Percentiles rank a stretch among this genome's conserved stretches.
phyloP scores from a whole-genome alignment of 306 rosid species.

The Prunus kanzakura region DNA sequence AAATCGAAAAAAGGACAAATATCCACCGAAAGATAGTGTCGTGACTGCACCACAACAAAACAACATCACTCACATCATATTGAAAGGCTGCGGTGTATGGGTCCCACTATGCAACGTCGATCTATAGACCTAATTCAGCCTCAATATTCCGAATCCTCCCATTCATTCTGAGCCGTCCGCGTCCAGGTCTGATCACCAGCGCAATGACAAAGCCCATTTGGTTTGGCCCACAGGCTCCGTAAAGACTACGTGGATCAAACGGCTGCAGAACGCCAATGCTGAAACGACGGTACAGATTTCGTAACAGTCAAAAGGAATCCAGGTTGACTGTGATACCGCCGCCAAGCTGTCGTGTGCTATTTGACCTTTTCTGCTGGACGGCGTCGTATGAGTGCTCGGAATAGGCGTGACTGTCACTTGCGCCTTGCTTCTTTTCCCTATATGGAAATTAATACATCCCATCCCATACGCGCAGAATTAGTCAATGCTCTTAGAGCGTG shows the following conservation, averaged over 20 bases:
- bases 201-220: background rate
- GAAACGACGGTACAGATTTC: slow-evolving; percentile 14
- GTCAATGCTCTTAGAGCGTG: background rate
- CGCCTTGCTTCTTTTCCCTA: background rate
- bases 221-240: background rate
- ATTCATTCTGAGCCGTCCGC: background rate
- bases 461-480: background rate
- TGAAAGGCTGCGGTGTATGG: background rate
- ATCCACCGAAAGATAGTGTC: no score
- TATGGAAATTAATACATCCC: background rate
- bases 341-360: slow-evolving; percentile 17
- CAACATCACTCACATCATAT: background rate
- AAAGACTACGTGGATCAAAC: background rate
- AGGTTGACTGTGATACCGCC: slow-evolving; percentile 25
- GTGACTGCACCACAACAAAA: background rate
- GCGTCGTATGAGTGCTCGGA: background rate
- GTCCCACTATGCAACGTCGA: background rate
- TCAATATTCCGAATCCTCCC: background rate
- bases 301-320: slow-evolving; percentile 15
- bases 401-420: background rate
- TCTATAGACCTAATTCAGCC: background rate
- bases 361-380: background rate
- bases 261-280: background rate
- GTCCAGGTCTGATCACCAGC: background rate
- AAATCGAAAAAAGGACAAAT: no score